Evolutionary conservation across 805 yeast species (phyloP).

Genomic region (Wickerhamomyces canadensis): DNA sequence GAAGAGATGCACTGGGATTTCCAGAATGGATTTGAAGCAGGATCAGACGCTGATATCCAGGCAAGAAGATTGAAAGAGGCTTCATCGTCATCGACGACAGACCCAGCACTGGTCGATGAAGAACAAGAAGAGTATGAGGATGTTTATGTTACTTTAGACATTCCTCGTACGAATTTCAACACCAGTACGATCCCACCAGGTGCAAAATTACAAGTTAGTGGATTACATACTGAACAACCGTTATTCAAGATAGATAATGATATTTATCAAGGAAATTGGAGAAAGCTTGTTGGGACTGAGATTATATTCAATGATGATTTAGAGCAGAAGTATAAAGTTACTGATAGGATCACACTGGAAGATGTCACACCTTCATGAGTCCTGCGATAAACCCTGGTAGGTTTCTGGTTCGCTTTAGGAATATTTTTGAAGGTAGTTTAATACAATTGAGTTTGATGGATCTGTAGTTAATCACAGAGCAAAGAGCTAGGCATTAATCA

Average conservation of each 20-base stretch:
- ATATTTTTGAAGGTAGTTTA: too few species aligned
- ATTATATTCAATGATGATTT: slow-evolving; percentile 30
- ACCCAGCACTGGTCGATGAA: not conserved
- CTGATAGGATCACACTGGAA: slow-evolving; percentile 18
- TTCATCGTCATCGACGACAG: slow-evolving; percentile 1
- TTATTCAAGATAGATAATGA: slow-evolving; percentile 51
- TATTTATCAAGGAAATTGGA: slow-evolving; percentile 74
- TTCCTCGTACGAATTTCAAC: slow-evolving; percentile 35
- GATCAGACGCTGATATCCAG: slow-evolving; percentile 79
- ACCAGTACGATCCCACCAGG: slow-evolving; percentile 29
- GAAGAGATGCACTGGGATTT: slow-evolving; percentile 96
- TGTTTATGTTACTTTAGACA: slow-evolving; percentile 49
- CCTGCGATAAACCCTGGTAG: too few species aligned
- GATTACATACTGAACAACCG: slow-evolving; percentile 50
- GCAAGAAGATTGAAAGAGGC: slow-evolving; percentile 34
- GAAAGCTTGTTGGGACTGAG: slow-evolving; percentile 73
- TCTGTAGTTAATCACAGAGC: too few species aligned
- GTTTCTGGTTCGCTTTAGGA: too few species aligned
- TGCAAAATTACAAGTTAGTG: slow-evolving; percentile 47
- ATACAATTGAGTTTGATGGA: too few species aligned
- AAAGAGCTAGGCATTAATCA: too few species aligned
- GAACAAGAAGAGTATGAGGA: slow-evolving; percentile 33
- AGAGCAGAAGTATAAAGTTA: slow-evolving; percentile 14
- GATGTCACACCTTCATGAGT: slow-evolving; percentile 17
- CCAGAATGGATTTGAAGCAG: slow-evolving; percentile 74